Conservation (phyloP, 2,329 filamentous ascomycete species). For the Penicillium janthinellum region DNA sequence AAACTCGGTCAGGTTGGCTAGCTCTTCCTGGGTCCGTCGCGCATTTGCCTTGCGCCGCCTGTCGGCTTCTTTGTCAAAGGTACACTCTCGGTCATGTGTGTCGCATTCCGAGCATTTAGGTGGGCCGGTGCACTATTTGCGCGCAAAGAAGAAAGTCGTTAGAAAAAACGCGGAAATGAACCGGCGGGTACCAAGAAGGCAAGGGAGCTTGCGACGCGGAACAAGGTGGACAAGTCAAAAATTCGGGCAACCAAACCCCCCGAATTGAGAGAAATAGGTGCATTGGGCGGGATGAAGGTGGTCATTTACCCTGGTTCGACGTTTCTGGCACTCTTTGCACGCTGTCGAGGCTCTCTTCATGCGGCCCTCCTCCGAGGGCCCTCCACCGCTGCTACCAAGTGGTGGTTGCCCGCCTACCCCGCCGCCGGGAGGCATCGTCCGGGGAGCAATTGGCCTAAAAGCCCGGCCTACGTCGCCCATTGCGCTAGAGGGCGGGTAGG, state of each 20-base stretch:
- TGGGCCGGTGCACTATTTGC: conserved; percentile 33
- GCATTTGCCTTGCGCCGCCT: conserved; percentile 40
- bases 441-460: conserved; percentile 37
- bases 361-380: conserved; percentile 33
- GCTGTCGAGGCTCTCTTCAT: conserved; percentile 41
- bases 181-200: background rate
- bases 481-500: conserved; percentile 7
- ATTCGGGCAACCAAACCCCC: background rate
- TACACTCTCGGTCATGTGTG: conserved; percentile 35
- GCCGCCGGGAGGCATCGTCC: conserved; percentile 20
- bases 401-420: conserved; percentile 19
- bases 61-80: conserved; percentile 38
- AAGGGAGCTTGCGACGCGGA: background rate
- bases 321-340: conserved; percentile 41
- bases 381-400: conserved; percentile 14
- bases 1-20: conserved; percentile 31
- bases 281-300: background rate
- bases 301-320: conserved; percentile 41
- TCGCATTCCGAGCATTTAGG: conserved; percentile 38
- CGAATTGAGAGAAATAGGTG: background rate
- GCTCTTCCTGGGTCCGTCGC: conserved; percentile 33
- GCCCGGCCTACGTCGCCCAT: conserved; percentile 35
- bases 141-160: conserved; percentile 10
- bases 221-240: background rate
- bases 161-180: conserved; percentile 5